Evolutionary conservation across 2,329 filamentous ascomycete genomes (phyloP).

Genomic region (Nigrospora osmanthi): DNA sequence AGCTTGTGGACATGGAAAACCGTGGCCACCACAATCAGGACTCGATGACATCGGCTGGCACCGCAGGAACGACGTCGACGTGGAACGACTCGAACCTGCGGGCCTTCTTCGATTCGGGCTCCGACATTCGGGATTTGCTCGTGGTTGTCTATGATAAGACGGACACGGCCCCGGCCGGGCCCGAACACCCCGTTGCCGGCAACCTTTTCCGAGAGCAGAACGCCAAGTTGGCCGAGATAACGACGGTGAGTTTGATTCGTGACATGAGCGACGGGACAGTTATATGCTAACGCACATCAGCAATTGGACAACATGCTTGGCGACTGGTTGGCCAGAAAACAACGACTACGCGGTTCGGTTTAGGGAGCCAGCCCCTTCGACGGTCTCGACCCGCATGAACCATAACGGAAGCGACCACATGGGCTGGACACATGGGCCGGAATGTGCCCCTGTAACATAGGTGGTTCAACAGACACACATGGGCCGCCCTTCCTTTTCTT

Average conservation of each 20-base stretch:
- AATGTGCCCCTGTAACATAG: too few species aligned
- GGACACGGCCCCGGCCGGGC: conserved; percentile 67
- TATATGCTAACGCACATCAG: conserved; percentile 22
- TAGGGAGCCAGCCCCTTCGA: too few species aligned
- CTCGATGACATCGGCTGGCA: conserved; percentile 44
- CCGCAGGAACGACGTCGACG: conserved; percentile 49
- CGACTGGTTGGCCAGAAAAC: conserved; percentile 69
- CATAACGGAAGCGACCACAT: too few species aligned
- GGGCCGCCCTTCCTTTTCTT: too few species aligned
- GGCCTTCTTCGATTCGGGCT: conserved; percentile 84
- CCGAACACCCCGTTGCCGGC: conserved; percentile 79
- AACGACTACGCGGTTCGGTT: conserved; percentile 45
- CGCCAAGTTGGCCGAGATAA: conserved; percentile 78
- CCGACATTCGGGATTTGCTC: conserved; percentile 82
- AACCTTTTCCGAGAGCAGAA: conserved; percentile 82
- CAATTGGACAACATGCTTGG: conserved; percentile 83
- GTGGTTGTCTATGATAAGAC: conserved; percentile 90
- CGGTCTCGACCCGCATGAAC: too few species aligned
- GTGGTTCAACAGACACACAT: too few species aligned
- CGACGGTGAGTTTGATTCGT: conserved; percentile 46
- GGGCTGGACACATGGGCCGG: too few species aligned
- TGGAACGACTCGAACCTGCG: conserved; percentile 87
- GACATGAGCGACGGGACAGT: neutral
- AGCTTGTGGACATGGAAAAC: conserved; percentile 43
- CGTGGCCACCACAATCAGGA: conserved; percentile 34